Evolutionary conservation across 148 eudicot species (phyloP), one percentile per base, ranked within the genome.

Genomic region (Fagopyrum tataricum): DNA sequence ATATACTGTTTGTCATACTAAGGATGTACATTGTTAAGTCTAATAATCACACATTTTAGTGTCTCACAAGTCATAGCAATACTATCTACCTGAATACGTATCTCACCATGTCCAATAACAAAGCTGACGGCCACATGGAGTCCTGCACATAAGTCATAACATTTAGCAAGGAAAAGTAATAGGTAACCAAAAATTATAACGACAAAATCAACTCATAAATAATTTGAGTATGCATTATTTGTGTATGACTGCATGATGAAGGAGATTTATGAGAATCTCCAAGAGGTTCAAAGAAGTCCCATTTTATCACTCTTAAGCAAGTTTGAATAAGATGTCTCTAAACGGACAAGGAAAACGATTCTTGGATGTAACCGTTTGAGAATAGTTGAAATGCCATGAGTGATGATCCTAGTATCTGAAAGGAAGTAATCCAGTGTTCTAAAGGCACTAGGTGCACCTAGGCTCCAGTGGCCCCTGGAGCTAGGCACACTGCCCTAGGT

Each of bases 81-180:
- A 21, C 24, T 15, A 23, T 6, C 13, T 23, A 24, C 66, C 69
- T 31, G n/a, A 64, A 31, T 56, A 26, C 24, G 49, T 51, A 15
- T 23, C 78, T 77, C 86, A 96, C 99, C 99, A 81, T 89, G 85
- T 67, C 84, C 87, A 72, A 96, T 83, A 79, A 82, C 80, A 96
- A 80, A 76, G 99, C 97, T 91, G 96, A 70, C 96, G 96, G 52
- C 99, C 99, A 87, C 91, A 90, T 71, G 86, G 83, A 76, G 96
- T 87, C 86, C 99, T 96, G 83, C 79, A 87, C 31, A 74, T 59
- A 74, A 78, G 72, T 66, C 64, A 68, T 69, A 20, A 31, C n/a
- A 39, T 13, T 37, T 4, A 64, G 15, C 1, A 39, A 37, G 44
- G 69, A 62, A 12, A 12, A 62, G 68, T 31, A 62, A 44, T 26